phyloP scores from a whole-genome alignment of 495 filamentous ascomycete species.

The Aspergillus taichungensis region DNA sequence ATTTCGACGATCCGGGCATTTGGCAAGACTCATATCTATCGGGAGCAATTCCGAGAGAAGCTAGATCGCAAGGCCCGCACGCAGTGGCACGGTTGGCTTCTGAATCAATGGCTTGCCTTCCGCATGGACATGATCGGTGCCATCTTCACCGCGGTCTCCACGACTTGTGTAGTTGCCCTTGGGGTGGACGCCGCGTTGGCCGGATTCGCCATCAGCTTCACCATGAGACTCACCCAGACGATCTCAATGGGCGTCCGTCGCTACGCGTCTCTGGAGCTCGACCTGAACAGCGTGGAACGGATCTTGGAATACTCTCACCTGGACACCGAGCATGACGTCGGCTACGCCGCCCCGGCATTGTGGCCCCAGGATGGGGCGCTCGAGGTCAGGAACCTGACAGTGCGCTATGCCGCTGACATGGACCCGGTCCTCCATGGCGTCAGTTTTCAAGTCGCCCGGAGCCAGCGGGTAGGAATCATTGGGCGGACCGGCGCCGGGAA shows the following conservation, averaged over 20 bases:
- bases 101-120: constrained; percentile 60
- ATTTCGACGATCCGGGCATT: constrained; percentile 62
- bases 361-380: constrained; percentile 63
- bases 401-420: constrained; percentile 55
- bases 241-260: constrained; percentile 22
- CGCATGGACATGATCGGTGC: constrained; percentile 53
- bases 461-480: constrained; percentile 39
- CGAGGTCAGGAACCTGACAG: constrained; percentile 55
- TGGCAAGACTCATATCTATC: constrained; percentile 47
- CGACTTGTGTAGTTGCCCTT: constrained; percentile 44
- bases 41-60: constrained; percentile 47
- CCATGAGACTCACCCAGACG: constrained; percentile 13
- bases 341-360: constrained; percentile 45
- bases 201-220: constrained; percentile 54
- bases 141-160: constrained; percentile 49
- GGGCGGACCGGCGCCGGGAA: constrained; percentile 44
- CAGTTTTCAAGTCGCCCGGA: constrained; percentile 21
- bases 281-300: constrained; percentile 66
- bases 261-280: constrained; percentile 45
- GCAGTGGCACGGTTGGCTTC: constrained; percentile 54
- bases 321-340: constrained; percentile 44
- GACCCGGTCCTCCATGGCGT: constrained; percentile 45
- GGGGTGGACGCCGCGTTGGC: constrained; percentile 56
- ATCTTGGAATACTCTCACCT: constrained; percentile 63
- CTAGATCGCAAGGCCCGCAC: constrained; percentile 49